A percentile compares a stretch with the other conserved stretches of the same genome.
These are phyloP conservation scores for Pelargonium exstipulatum DNA, from an alignment of 441 rosid species.

Conservation along the genomic window DNA sequence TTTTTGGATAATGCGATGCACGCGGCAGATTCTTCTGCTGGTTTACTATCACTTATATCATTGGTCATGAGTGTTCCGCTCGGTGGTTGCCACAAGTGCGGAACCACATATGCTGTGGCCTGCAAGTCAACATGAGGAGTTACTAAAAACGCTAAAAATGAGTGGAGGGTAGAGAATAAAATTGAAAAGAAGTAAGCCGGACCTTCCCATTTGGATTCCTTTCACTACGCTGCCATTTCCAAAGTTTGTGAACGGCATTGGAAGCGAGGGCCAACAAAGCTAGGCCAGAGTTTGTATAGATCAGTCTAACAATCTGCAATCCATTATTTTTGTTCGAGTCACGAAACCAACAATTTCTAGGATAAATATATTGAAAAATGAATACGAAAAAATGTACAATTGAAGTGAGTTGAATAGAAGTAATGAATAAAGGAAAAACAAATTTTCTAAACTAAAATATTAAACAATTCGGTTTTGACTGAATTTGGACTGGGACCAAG, in stretches of 20 bases:
- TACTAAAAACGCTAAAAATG: too few species aligned
- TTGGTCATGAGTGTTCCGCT: conserved; percentile 77
- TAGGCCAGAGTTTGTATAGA: conserved; percentile 90
- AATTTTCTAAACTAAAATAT: too few species aligned
- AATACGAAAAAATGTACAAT: too few species aligned
- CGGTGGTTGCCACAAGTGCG: conserved; percentile 78
- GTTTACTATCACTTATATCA: conserved; percentile 53
- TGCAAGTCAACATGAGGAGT: conserved; percentile 17
- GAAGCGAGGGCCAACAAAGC: conserved; percentile 93
- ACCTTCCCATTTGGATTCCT: conserved; percentile 86
- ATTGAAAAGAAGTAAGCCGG: conserved; percentile 1
- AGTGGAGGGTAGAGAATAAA: too few species aligned
- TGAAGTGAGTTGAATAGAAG: too few species aligned
- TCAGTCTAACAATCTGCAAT: conserved; percentile 83
- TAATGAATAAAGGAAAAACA: too few species aligned
- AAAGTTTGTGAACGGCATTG: conserved; percentile 89
- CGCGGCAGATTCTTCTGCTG: conserved; percentile 69
- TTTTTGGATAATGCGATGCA: conserved; percentile 85
- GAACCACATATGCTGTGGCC: conserved; percentile 67
- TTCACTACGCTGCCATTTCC: conserved; percentile 29
- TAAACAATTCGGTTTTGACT: too few species aligned
- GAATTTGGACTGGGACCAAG: too few species aligned
- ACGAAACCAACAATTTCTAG: too few species aligned
- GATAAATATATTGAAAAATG: too few species aligned
- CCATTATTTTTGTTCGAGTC: not conserved